phyloP scores from a whole-genome alignment of 2,329 filamentous ascomycete genomes.

The Drechslerella stenobrocha region DNA sequence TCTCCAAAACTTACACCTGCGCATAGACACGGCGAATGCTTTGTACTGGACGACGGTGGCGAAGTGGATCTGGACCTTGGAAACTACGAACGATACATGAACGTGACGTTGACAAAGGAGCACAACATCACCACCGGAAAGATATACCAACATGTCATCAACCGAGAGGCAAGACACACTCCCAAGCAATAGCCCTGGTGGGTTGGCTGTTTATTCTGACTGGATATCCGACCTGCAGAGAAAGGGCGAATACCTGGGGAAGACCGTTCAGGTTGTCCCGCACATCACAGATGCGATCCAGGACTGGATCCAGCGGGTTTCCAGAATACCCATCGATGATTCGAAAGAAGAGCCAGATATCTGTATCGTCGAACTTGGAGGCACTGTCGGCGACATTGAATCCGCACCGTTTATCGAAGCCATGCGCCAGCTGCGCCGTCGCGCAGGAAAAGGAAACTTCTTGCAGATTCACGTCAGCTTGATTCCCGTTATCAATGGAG shows the following conservation, averaged over 20 bases:
- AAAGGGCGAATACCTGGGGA: conserved; percentile 77
- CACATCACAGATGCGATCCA: conserved; percentile 91
- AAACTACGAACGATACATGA: conserved; percentile 80
- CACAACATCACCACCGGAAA: conserved; percentile 98
- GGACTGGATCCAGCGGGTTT: conserved; percentile 87
- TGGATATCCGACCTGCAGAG: conserved; percentile 53
- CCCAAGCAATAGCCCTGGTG: not conserved
- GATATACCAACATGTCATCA: conserved; percentile 87
- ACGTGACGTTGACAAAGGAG: conserved; percentile 77
- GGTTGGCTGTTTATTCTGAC: not conserved
- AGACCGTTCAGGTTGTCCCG: conserved; percentile 87
- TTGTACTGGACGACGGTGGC: conserved; percentile 81
- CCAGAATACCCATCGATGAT: conserved; percentile 82
- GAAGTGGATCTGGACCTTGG: conserved; percentile 75
- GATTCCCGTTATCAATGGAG: conserved; percentile 72
- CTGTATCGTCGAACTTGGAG: conserved; percentile 74
- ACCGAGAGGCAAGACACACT: conserved; percentile 61
- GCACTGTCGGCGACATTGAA: conserved; percentile 73
- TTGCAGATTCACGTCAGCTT: conserved; percentile 86
- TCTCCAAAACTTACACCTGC: conserved; percentile 23
- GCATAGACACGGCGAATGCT: conserved; percentile 78
- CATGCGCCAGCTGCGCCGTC: conserved; percentile 73
- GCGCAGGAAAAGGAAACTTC: conserved; percentile 77
- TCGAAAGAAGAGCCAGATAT: conserved; percentile 82
- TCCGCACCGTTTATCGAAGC: conserved; percentile 86